Base-by-base conservation (phyloP, 2,329 filamentous ascomycete genomes). In the Penicillium vulpinum region DNA sequence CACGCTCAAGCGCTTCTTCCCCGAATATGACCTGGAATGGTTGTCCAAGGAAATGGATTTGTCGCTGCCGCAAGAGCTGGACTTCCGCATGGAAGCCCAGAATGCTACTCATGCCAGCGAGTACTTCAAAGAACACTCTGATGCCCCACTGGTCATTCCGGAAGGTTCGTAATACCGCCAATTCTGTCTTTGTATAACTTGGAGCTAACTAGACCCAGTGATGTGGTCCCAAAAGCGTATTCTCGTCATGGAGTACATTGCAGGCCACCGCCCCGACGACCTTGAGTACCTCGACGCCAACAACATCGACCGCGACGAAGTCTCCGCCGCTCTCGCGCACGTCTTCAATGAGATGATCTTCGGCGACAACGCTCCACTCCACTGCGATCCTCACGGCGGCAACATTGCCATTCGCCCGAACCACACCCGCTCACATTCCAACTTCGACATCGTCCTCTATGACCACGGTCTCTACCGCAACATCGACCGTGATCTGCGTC, bases 311-410 rank as follows among this genome's bases (percentile, higher is more conserved):
- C 87, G 94, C 21, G 94, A 97, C 70, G 93, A 97, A 75, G 94
- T 99, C 5, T 96, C 92, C 0, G 92, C 93, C 1, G 89, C 92
- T 0, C 81, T 99, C 4, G 89, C 94, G 0, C 87, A 88, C 57
- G 91, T 99, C 57, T 99, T 99, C 83, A 99, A 99, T 79, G 92
- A 97, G 73, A 99, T 99, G 94, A 97, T 99, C 65, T 99, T 99
- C 64, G 92, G 93, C 47, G 85, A 88, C 51, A 84, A 88, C 57
- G 93, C 93, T 0, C 92, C 94, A 0, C 79, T 99, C 38, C 94
- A 99, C 77, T 99, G 94, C 76, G 94, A 99, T 71, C 94, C 94
- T 0, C 94, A 99, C 70, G 94, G 92, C 46, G 94, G 94, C 44
- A 99, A 99, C 70, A 89, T 99, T 54, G 92, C 94, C 22, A 91